A percentile compares a stretch with the other conserved stretches of the same genome.
Conservation (phyloP, 345 rosid species). For the Iberis pinnata region DNA sequence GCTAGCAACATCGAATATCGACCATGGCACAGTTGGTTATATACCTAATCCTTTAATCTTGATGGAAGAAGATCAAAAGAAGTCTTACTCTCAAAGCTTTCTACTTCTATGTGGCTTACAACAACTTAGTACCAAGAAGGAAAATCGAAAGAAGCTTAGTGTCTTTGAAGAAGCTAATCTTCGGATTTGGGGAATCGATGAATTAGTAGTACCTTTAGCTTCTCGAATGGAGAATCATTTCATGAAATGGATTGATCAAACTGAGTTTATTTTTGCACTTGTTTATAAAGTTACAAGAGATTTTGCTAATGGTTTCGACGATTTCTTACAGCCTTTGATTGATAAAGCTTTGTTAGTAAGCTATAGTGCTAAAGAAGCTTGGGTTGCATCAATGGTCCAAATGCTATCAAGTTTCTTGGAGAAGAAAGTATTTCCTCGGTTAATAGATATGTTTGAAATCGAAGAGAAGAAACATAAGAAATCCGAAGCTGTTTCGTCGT, state of each 20-base stretch:
- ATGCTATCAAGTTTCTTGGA: conserved; percentile 54
- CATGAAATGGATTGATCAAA: conserved; percentile 58
- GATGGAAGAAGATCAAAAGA: conserved; percentile 49
- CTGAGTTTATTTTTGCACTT: conserved; percentile 67
- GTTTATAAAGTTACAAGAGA: conserved; percentile 52
- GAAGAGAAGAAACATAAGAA: conserved; percentile 40
- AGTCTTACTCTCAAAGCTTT: conserved; percentile 52
- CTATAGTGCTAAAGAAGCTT: conserved; percentile 72
- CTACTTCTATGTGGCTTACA: conserved; percentile 65
- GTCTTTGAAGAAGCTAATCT: conserved; percentile 17
- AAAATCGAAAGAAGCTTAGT: conserved; percentile 38
- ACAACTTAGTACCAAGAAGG: conserved; percentile 47
- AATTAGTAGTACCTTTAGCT: conserved; percentile 61
- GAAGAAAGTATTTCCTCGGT: conserved; percentile 43
- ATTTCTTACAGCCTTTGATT: conserved; percentile 70
- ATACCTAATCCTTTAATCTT: conserved; percentile 55
- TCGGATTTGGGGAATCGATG: conserved; percentile 64
- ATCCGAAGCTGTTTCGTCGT: conserved; percentile 46
- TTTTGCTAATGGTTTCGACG: conserved; percentile 58
- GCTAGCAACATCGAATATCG: conserved; percentile 36
- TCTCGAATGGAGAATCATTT: conserved; percentile 74
- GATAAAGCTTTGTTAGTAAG: conserved; percentile 55
- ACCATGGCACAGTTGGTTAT: conserved; percentile 29
- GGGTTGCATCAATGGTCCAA: conserved; percentile 73
- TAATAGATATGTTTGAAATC: conserved; percentile 38